Evolutionary conservation across 2,329 filamentous ascomycete genomes (phyloP).

Genomic region (Bipolaris victoriae): DNA sequence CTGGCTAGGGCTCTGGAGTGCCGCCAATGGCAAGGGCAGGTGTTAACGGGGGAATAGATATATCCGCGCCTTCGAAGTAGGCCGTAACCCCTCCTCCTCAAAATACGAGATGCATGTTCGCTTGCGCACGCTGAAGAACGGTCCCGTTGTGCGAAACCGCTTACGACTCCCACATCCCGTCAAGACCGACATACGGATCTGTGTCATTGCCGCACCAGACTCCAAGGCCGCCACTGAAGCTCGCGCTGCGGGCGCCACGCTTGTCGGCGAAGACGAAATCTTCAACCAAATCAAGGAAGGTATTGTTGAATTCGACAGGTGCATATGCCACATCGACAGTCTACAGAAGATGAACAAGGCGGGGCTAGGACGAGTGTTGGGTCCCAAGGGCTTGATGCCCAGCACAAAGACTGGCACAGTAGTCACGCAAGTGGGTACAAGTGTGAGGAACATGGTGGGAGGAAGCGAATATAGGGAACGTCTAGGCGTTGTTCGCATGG

Average conservation of each 20-base stretch:
- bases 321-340: constrained; percentile 82
- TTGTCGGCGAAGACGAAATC: constrained; percentile 84
- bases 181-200: constrained; percentile 85
- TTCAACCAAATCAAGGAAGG: constrained; percentile 80
- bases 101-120: constrained; percentile 93
- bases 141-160: constrained; percentile 84
- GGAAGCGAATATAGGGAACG: constrained; percentile 87
- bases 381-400: constrained; percentile 92
- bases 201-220: constrained; percentile 86
- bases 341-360: constrained; percentile 81
- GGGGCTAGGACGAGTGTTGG: constrained; percentile 78
- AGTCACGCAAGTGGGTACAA: constrained; percentile 75
- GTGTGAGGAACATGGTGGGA: constrained; percentile 81
- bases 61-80: constrained; percentile 90
- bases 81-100: constrained; percentile 70
- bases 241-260: constrained; percentile 74
- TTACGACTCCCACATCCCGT: constrained; percentile 88
- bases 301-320: constrained; percentile 84
- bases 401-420: constrained; percentile 87
- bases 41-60: constrained; percentile 64
- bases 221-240: constrained; percentile 77
- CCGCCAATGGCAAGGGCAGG: neutral
- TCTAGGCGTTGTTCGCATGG: constrained; percentile 81
- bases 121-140: constrained; percentile 82
- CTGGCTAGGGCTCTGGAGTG: neutral